Base-by-base conservation (phyloP, 192 early-diverging fungal species). In the Allomyces macrogynus region DNA sequence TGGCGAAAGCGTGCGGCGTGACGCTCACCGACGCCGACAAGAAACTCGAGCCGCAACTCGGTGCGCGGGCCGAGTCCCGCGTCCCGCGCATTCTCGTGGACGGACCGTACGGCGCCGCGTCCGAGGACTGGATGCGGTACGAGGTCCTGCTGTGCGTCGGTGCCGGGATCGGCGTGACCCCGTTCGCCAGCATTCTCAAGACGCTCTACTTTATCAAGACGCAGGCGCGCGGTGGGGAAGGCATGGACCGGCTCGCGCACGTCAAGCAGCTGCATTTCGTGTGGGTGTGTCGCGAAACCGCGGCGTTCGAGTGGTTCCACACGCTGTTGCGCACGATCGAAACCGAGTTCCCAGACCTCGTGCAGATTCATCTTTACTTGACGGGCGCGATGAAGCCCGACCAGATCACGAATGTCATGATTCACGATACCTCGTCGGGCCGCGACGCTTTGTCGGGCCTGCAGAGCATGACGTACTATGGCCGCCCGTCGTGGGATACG, bases 51-150 rank as follows among this genome's bases (percentile, higher is more conserved):
- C 49, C 49, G 49, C 49, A 57, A 10, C 49, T 57, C 9, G 49
- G 49, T 14, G 20, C 12, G 49, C 16, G 16, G 0, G 49, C 49
- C 9, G 49, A 57, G 12, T 3, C 49, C 2, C 49, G 16, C 5
- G 20, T 25, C 5, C 87, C 87, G 44, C 62, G 24, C 18, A 76
- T 92, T 67, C 69, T 70, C 67, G 69, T 89, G 27, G 89, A 92
- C 68, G 89, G 89, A 16, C 85, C 89, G 12, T 92, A 81, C 75
- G 88, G 89, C 24, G 86, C 88, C 9, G 83, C 87, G 26, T 81
- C 84, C 18, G 84, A 89, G 70, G 84, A 89, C 73, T 79, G 87
- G 63, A 87, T 85, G 72, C 75, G 83, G 69, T 84, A 86, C 66
- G 78, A 87, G 70, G 76, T 80, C 67, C 74, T 79, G 0, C 66